Conservation (phyloP, 441 rosid species). For the Geranium incanum region DNA sequence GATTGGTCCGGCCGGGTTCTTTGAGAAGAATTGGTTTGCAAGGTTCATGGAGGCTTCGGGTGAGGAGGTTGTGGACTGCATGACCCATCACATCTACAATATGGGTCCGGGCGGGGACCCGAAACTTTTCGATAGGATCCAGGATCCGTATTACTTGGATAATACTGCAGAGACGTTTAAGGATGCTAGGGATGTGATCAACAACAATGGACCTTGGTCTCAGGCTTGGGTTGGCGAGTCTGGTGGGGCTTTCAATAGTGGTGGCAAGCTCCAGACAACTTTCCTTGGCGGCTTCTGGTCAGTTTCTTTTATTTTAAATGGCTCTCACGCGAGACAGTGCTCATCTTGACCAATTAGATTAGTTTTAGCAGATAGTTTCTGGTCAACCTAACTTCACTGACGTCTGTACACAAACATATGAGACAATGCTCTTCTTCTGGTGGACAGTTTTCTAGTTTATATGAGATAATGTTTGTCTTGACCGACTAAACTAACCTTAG, state of each 20-base stretch:
- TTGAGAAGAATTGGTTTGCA: conserved; percentile 45
- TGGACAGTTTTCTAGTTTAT: too few relatives aligned
- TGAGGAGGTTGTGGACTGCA: conserved; percentile 38
- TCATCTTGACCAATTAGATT: too few relatives aligned
- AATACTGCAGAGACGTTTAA: conserved; percentile 37
- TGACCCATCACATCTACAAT: conserved; percentile 60
- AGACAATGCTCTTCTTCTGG: too few relatives aligned
- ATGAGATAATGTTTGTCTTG: too few relatives aligned
- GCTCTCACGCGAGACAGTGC: too few relatives aligned
- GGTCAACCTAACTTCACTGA: too few relatives aligned
- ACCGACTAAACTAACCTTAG: too few relatives aligned
- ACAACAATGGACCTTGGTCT: conserved; percentile 41
- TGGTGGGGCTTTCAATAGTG: conserved; percentile 68
- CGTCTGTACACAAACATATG: too few relatives aligned
- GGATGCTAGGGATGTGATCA: conserved; percentile 21
- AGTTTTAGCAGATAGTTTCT: too few relatives aligned
- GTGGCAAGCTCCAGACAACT: conserved; percentile 51
- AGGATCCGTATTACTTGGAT: conserved; percentile 43
- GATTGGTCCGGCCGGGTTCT: conserved; percentile 56
- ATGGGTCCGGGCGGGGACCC: conserved; percentile 53
- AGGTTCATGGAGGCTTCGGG: conserved; percentile 38
- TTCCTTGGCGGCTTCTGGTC: conserved; percentile 59
- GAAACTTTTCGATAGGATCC: conserved; percentile 35
- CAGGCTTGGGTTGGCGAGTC: conserved; percentile 61
- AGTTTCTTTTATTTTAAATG: neutral